phyloP scores from a whole-genome alignment of 306 rosid genomes.

The Fragaria iinumae region DNA sequence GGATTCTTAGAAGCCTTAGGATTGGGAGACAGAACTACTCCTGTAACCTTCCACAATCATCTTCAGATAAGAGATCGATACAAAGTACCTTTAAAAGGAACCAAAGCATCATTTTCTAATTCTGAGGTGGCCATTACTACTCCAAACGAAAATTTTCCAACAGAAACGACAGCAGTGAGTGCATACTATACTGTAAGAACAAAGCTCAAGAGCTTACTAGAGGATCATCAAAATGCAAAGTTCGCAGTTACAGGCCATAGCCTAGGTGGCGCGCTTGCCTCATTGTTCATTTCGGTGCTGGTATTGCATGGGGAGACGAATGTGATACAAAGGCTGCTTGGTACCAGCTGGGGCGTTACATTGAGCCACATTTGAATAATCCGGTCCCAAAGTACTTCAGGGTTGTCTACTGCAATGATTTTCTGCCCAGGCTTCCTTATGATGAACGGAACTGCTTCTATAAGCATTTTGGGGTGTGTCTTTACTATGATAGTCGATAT shows the following conservation, averaged over 20 bases:
- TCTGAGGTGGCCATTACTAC: not conserved
- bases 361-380: constrained; percentile 48
- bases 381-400: constrained; percentile 63
- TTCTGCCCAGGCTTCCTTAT: constrained; percentile 71
- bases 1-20: constrained; percentile 84
- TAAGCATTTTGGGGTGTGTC: constrained; percentile 71
- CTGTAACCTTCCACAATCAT: constrained; percentile 37
- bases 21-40: constrained; percentile 49
- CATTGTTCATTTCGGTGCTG: constrained; percentile 61
- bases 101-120: constrained; percentile 4
- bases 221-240: constrained; percentile 65
- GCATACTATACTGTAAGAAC: constrained; percentile 53
- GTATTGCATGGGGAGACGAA: constrained; percentile 54
- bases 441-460: constrained; percentile 60
- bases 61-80: constrained; percentile 11
- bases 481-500: constrained; percentile 60
- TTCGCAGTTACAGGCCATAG: constrained; percentile 80
- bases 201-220: constrained; percentile 46
- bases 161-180: constrained; percentile 30
- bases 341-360: constrained; percentile 52
- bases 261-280: constrained; percentile 73
- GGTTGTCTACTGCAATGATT: constrained; percentile 74
- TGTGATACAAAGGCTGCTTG: constrained; percentile 50
- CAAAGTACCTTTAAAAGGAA: constrained; percentile 17
- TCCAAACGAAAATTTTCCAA: constrained; percentile 16